Base-by-base conservation (phyloP, 768 basidiomycete genomes). In the Russula foetens region DNA sequence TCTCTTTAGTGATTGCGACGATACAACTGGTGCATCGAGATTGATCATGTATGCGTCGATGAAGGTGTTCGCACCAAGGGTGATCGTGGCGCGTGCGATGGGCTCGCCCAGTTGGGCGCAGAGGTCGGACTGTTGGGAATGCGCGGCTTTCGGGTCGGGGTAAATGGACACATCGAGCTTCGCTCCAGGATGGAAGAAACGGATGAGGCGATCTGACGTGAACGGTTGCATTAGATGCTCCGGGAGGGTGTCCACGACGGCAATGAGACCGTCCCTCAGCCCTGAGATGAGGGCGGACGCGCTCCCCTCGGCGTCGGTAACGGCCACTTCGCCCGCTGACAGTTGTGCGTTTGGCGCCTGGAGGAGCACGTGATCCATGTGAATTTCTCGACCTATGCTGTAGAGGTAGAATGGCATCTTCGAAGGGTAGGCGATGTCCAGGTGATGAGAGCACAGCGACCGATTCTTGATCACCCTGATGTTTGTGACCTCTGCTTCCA, bases 341-440 rank as follows among this genome's bases (percentile, higher is more conserved):
- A 70, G 21, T 56, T 69, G 69, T 21, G 60, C 63, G 23, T 70
- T 70, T 38, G 68, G 67, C 2, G 53, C 65, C 24, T 44, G 53
- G 21, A 69, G 46, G 44, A 70, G 63, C 39, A 69, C 33, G 59
- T 77, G 77, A 44, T 76, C 75, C 53, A 78, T 66, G 66, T 75
- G 70, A 28, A 56, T 49, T 45, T 74, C 65, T 44, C 58, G 46
- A 4, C 45, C 11, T 7, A 70, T 70, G 24, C 76, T 75, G 48
- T 76, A 79, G 21, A 78, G 62, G 63, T 75, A 77, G 69, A 78
- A 78, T 5, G 75, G 75, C 64, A 71, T 75, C 39, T 54, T 59
- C 19, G 60, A 56, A 38, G 71, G 67, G 17, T 75, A 75, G 41
- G 70, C 69, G 14, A 56, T n/a, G 38, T 72, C 71, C 29, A 72